Conservation (phyloP, 2,329 filamentous ascomycete genomes). For the Catunica adiposa region DNA sequence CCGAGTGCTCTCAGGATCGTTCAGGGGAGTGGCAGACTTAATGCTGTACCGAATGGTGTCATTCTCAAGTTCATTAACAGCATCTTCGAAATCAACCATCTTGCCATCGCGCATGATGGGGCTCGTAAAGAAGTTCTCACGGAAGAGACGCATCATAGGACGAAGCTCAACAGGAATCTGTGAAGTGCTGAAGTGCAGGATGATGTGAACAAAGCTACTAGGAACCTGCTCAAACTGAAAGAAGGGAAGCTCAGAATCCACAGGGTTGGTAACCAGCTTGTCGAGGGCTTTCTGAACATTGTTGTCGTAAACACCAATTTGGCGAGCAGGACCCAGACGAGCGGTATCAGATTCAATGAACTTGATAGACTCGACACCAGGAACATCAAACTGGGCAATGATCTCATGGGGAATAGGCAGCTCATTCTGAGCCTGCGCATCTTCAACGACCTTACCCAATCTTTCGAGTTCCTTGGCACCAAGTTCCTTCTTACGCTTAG, state of each 20-base stretch:
- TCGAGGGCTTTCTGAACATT: constrained; percentile 63
- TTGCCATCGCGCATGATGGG: constrained; percentile 64
- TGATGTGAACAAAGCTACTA: constrained; percentile 81
- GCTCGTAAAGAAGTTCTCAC: constrained; percentile 86
- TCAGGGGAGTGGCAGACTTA: constrained; percentile 48
- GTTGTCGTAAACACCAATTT: constrained; percentile 51
- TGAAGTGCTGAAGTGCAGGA: constrained; percentile 62
- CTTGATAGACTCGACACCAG: constrained; percentile 76
- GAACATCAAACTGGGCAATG: constrained; percentile 69
- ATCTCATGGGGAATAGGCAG: constrained; percentile 66
- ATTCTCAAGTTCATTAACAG: constrained; percentile 77
- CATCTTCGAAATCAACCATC: constrained; percentile 72
- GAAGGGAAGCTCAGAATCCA: constrained; percentile 31
- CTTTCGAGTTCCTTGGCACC: constrained; percentile 67
- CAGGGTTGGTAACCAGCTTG: constrained; percentile 28
- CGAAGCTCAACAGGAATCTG: constrained; percentile 65
- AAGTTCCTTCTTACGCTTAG: constrained; percentile 60
- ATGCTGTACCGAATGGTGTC: constrained; percentile 78
- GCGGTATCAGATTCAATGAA: constrained; percentile 84
- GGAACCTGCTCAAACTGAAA: constrained; percentile 94
- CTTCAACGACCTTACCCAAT: constrained; percentile 58
- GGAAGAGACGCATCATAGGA: constrained; percentile 69
- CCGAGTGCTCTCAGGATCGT: constrained; percentile 66
- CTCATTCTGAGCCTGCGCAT: constrained; percentile 78
- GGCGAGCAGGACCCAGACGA: constrained; percentile 59